Percentiles rank a stretch among this genome's conserved stretches.
Conservation (phyloP, 768 basidiomycete species). For the Kwoniella europaea region DNA sequence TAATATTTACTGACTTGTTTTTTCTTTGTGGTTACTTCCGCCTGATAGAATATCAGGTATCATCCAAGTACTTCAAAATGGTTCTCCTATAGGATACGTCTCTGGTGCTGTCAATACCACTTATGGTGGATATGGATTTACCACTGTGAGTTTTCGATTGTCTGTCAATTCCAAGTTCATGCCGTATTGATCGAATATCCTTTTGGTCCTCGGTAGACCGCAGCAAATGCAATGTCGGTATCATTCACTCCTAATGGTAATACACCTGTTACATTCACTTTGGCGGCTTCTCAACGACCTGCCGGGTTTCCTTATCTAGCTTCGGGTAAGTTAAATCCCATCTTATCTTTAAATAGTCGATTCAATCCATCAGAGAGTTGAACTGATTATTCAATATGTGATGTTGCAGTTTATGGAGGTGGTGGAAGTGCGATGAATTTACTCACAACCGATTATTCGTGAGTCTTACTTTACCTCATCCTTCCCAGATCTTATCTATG, state of each 20-base stretch:
- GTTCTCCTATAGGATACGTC: background rate
- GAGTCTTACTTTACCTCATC: background rate
- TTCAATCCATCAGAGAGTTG: background rate
- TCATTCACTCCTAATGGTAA: conserved; percentile 5
- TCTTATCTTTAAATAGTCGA: no score
- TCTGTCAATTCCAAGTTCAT: background rate
- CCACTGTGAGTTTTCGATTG: background rate
- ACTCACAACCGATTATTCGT: background rate
- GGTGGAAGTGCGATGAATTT: conserved; percentile 1
- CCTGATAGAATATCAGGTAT: background rate
- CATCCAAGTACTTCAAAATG: background rate
- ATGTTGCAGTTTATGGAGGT: background rate
- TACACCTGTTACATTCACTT: background rate
- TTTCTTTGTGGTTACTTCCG: background rate
- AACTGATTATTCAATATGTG: background rate
- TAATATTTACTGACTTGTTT: no score
- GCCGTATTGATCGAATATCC: no score
- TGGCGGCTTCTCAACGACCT: conserved; percentile 1
- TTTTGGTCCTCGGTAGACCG: background rate
- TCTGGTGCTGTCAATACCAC: conserved; percentile 3
- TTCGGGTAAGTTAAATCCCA: background rate
- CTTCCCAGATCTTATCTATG: background rate
- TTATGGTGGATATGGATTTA: conserved; percentile 2
- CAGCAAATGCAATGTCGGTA: background rate
- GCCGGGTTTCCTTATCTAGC: conserved; percentile 1